A percentile compares a stretch with the other conserved stretches of the same genome.
phyloP scores from a whole-genome alignment of 805 yeast species.

The Lachancea waltii region DNA sequence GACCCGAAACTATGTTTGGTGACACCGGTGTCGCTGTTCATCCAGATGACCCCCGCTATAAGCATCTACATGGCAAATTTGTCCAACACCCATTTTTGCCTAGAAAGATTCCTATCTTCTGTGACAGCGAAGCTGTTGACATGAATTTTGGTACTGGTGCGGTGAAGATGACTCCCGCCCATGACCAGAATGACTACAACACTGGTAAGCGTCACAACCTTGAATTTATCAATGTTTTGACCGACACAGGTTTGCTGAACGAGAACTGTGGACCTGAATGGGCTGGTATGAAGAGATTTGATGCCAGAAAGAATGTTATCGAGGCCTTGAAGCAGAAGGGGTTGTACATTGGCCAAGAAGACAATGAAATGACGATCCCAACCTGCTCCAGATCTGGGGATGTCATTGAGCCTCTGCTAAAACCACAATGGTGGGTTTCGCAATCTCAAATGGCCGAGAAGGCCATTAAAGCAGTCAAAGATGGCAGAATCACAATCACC shows the following conservation, averaged over 20 bases:
- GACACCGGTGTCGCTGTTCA: slow-evolving; percentile 98
- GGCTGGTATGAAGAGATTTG: slow-evolving; percentile 87
- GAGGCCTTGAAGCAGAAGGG: slow-evolving; percentile 70
- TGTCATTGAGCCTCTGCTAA: slow-evolving; percentile 89
- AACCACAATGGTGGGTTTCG: slow-evolving; percentile 99
- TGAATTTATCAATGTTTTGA: slow-evolving; percentile 82
- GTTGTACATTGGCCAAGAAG: slow-evolving; percentile 75
- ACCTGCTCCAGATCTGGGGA: slow-evolving; percentile 95
- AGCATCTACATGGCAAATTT: slow-evolving; percentile 88
- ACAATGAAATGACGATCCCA: slow-evolving; percentile 95
- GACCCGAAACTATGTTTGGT: slow-evolving; percentile 98
- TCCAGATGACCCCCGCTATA: slow-evolving; percentile 90
- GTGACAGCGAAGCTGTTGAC: slow-evolving; percentile 91
- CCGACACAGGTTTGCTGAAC: slow-evolving; percentile 87
- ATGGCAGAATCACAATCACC: slow-evolving; percentile 71
- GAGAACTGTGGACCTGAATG: slow-evolving; percentile 86
- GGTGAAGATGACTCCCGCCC: slow-evolving; percentile 97
- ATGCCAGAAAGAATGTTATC: slow-evolving; percentile 82
- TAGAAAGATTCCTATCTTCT: slow-evolving; percentile 77
- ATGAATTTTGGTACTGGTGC: slow-evolving; percentile 99
- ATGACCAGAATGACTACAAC: slow-evolving; percentile 92
- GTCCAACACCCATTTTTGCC: slow-evolving; percentile 86
- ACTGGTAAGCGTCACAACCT: slow-evolving; percentile 92
- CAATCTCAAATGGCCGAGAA: slow-evolving; percentile 83
- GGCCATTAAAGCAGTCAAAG: slow-evolving; percentile 78